Evolutionary conservation across 225 moss, liverwort and hornwort genomes (phyloP), one percentile per base, ranked within the genome.

Genomic region (Neckera pumila): DNA sequence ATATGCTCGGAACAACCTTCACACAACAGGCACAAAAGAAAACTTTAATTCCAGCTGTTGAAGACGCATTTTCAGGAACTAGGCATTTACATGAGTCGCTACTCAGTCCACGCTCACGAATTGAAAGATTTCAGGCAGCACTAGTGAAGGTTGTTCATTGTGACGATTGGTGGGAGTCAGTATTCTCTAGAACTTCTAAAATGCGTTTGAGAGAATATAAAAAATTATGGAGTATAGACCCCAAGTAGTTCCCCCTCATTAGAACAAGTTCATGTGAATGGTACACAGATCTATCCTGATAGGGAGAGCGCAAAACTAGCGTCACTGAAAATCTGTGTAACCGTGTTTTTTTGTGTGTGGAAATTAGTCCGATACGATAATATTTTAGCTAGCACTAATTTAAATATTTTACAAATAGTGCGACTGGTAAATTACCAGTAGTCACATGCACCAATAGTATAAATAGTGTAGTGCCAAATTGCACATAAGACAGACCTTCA

Each of bases 1-100:
- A 65, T 94, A 96, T 53, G 95, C 95, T 51, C 93, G 94, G 77
- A 96, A 96, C 87, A 95, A 87, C 90, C 96, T 96, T 90, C 89
- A 88, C 85, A 85, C 6, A 75, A 88, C 20, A 38, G 62, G 40
- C 76, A 86, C 14, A 81, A 42, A 64, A 73, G 42, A 79, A 40
- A 43, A 64, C 14, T 59, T 66, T 72, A 20, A 61, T 57, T 49
- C 43, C 36, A 13, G 60, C 42, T 58, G 30, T 36, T 34, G 26
- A 71, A 51, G 84, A 47, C 64, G 20, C 30, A 34, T 63, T 36
- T 73, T 49, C 42, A 80, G 42, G 22, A 77, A 71, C 88, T 64
- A 17, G 10, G 38, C 23, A 82, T 54, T 42, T 54, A 62, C 57
- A 86, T 54, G 14, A 61, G 38, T 65, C 45, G n/a, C 42, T 27